Conservation (phyloP, 495 filamentous ascomycete species). For the Tuber aestivum region DNA sequence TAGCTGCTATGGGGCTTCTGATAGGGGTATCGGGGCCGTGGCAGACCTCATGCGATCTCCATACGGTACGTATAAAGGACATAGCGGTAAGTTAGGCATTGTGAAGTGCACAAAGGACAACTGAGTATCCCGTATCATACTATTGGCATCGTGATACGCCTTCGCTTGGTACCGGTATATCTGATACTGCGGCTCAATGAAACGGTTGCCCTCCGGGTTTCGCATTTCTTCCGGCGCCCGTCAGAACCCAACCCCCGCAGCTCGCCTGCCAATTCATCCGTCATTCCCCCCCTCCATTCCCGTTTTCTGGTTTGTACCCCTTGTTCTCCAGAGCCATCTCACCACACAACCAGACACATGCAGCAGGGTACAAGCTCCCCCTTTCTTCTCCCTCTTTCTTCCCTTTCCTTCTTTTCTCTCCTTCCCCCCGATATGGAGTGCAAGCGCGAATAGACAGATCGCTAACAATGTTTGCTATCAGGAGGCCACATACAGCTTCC, state of each 20-base stretch:
- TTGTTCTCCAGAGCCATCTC: background rate
- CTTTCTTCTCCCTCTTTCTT: background rate
- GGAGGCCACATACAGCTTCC: conserved; percentile 41
- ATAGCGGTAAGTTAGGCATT: background rate
- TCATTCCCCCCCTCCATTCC: background rate
- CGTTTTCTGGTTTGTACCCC: background rate
- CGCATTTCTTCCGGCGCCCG: background rate
- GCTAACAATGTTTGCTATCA: conserved; percentile 8
- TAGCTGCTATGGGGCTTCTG: background rate
- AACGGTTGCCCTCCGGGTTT: background rate
- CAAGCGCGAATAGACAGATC: background rate
- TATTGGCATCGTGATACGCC: background rate
- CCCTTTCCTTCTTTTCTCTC: background rate
- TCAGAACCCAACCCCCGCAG: background rate
- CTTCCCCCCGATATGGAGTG: background rate
- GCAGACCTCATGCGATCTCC: background rate
- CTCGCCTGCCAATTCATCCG: background rate
- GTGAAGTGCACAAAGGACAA: background rate
- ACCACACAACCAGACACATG: conserved; percentile 19
- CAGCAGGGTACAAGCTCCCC: conserved; percentile 33
- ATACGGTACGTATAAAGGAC: background rate
- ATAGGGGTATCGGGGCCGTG: background rate
- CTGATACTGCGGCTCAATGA: background rate
- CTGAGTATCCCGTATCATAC: background rate
- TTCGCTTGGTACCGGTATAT: background rate